These are phyloP conservation scores for Podospora conica DNA, from an alignment of 495 filamentous ascomycete genomes.

Conservation along the genomic window DNA sequence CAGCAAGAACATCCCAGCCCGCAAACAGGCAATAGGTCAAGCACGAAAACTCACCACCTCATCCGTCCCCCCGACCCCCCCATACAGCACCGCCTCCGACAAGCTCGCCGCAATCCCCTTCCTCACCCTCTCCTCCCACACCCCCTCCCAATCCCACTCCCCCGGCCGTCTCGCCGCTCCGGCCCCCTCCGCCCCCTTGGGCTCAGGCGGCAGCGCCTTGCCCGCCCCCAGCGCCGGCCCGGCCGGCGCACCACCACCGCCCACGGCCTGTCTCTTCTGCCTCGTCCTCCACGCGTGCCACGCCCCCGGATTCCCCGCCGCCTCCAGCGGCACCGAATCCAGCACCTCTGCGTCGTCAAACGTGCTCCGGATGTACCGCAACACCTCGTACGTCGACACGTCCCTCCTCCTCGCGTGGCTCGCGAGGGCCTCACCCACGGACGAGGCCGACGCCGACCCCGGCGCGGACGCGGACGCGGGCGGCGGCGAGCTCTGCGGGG, in stretches of 20 bases:
- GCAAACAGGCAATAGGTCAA: background rate
- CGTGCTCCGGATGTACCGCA: constrained; percentile 72
- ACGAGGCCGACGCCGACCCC: constrained; percentile 25
- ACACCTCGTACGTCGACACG: constrained; percentile 52
- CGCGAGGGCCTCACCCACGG: background rate
- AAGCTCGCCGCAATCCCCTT: constrained; percentile 68
- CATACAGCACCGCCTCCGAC: constrained; percentile 71
- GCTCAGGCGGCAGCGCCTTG: constrained; percentile 4
- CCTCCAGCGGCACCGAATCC: constrained; percentile 71
- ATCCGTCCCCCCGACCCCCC: constrained; percentile 53
- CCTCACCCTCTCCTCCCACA: constrained; percentile 80
- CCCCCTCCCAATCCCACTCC: constrained; percentile 95
- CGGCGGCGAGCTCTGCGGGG: constrained; percentile 28
- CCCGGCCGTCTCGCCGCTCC: constrained; percentile 46
- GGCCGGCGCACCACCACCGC: constrained; percentile 13
- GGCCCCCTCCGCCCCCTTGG: background rate
- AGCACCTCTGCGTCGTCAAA: constrained; percentile 74
- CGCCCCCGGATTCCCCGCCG: constrained; percentile 78
- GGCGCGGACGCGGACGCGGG: constrained; percentile 24
- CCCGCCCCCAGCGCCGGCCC: constrained; percentile 1
- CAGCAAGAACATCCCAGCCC: background rate
- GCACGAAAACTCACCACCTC: constrained; percentile 53
- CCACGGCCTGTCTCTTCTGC: constrained; percentile 42
- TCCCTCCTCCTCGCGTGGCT: constrained; percentile 19
- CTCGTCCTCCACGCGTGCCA: constrained; percentile 80